Base-by-base conservation (phyloP, 1,139 yeast genomes). In the Taphrina populina region DNA sequence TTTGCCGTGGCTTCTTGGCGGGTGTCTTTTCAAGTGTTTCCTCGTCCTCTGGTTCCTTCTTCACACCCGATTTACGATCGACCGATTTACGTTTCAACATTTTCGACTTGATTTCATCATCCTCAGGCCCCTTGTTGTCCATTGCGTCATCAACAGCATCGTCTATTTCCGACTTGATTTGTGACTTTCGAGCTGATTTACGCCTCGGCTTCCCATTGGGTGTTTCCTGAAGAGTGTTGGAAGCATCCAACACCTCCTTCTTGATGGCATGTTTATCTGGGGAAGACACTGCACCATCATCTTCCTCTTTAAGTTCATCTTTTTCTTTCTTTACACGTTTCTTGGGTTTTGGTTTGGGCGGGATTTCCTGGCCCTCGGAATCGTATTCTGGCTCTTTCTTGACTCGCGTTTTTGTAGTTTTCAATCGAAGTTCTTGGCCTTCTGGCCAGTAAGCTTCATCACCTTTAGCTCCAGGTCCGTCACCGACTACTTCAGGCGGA, bases 391-490 rank as follows among this genome's bases (percentile, higher is more conserved):
- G 54, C 20, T 49, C 54, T 40, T 49, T 49, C 46, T 49, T 49
- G 24, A 49, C 46, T 7, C 54, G 45, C 11, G 54, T 49, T 40
- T 49, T 49, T 5, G 54, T 49, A 26, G 36, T 34, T 32, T 49
- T 49, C 17, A 49, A 26, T 4, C 54, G 45, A 6, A 49, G 21
- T 19, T 49, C 54, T 19, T 29, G 45, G 2, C 54, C 54, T 49
- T 49, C 54, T 4, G 54, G 54, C 54, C 54, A 49, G 37, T 49
- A 49, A 1, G 54, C 54, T 21, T 49, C 54, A 33, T 49, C 54
- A 1, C 46, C 54, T n/a, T 49, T 49, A 17, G 54, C 54, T 1
- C 54, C 54, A 8, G 54, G 54, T 4, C 54, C 54, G 24, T 49
- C 54, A 6, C 54, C 56, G 8, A 43, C 56, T 3, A 52, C 49